Evolutionary conservation across 202 grass and related monocot genomes (phyloP).

Genomic region (Setaria italica): DNA sequence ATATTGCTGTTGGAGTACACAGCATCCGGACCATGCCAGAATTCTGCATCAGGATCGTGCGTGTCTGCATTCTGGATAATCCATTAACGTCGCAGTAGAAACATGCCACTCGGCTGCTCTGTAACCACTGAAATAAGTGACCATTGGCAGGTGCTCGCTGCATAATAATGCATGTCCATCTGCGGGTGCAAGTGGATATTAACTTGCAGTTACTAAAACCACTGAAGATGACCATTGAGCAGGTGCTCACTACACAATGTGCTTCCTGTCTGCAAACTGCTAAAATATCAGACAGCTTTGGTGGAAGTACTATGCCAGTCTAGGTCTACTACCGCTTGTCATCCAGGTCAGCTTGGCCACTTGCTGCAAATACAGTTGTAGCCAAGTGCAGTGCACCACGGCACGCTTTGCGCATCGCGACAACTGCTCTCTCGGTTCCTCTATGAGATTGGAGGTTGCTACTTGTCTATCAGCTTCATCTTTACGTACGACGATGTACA

Average conservation of each 20-base stretch:
- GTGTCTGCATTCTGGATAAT: background rate
- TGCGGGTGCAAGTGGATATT: background rate
- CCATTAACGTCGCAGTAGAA: background rate
- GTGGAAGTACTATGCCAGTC: background rate
- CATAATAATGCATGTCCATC: too few relatives aligned
- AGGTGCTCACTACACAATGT: slow-evolving; percentile 27
- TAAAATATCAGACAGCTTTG: background rate
- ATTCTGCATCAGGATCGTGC: background rate
- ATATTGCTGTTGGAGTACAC: background rate
- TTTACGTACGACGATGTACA: background rate
- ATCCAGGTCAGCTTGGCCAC: background rate
- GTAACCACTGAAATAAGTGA: background rate
- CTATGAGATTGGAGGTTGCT: background rate
- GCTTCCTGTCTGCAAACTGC: background rate
- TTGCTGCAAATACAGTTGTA: slow-evolving; percentile 28
- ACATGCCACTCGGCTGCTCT: background rate
- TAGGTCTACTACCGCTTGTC: background rate
- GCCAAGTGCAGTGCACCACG: slow-evolving; percentile 27
- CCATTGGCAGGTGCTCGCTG: background rate
- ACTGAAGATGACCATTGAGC: slow-evolving; percentile 26
- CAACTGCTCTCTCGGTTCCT: background rate
- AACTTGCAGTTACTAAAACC: background rate
- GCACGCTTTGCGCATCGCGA: background rate
- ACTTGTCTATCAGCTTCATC: slow-evolving; percentile 13
- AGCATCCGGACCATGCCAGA: background rate